These are phyloP conservation scores for Arthroderma sp. DNA, from an alignment of 2,329 filamentous ascomycete species.

Conservation along the genomic window DNA sequence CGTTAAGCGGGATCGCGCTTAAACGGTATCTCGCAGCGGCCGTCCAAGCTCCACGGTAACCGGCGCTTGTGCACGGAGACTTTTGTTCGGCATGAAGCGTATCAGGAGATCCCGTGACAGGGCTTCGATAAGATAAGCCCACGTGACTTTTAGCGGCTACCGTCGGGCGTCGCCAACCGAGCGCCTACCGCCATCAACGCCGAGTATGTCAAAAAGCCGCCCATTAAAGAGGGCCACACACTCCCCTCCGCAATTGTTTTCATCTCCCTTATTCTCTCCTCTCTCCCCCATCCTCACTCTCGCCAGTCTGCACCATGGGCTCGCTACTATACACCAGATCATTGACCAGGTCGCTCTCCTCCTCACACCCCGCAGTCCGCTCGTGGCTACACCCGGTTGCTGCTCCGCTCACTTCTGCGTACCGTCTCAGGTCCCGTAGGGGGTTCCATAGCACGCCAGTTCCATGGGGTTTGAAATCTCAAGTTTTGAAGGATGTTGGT, in stretches of 20 bases:
- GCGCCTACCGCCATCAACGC: too few relatives aligned
- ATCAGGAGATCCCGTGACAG: too few relatives aligned
- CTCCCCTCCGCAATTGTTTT: background rate
- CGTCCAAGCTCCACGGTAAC: too few relatives aligned
- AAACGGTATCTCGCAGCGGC: too few relatives aligned
- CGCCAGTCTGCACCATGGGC: constrained; percentile 5
- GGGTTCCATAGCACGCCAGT: constrained; percentile 23
- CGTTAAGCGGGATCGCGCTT: too few relatives aligned
- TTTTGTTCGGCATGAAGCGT: too few relatives aligned
- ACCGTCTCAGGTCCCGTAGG: constrained; percentile 14
- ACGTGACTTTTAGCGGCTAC: too few relatives aligned
- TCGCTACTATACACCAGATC: constrained; percentile 18
- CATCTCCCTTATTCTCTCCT: background rate
- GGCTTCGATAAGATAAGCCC: too few relatives aligned
- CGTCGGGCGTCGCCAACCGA: too few relatives aligned
- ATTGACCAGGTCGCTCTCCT: constrained; percentile 18
- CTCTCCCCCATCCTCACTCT: background rate
- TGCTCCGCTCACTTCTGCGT: constrained; percentile 9
- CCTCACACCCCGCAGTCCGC: constrained; percentile 16
- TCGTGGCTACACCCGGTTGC: constrained; percentile 1
- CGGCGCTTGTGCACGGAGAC: too few relatives aligned
- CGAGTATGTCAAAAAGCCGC: background rate
- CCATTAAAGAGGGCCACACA: background rate
- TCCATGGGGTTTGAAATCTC: constrained; percentile 25
- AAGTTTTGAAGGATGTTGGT: constrained; percentile 31